Base-by-base conservation (phyloP, 805 yeast genomes). In the Lipomyces lipofer region DNA sequence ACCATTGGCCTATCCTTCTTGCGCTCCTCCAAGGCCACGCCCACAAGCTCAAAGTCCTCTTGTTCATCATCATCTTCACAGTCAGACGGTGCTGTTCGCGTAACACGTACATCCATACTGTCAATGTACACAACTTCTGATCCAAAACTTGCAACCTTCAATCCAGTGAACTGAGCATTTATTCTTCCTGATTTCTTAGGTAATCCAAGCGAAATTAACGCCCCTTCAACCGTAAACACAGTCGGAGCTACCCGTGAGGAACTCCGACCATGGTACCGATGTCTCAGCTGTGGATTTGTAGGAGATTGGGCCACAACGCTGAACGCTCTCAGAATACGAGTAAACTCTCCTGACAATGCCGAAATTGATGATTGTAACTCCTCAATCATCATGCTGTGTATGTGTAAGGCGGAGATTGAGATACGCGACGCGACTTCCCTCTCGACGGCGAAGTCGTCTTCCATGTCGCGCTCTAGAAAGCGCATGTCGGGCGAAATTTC, bases 1-100 rank as follows among this genome's bases (percentile, higher is more conserved):
- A 80, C 56, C 51, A 75, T 66, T 1, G 82, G 82, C 6, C 67
- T 62, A 9, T 69, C 67, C 33, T 63, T 28, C 15, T 21, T 21
- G 6, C 44, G 42, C 29, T 56, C 52, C 12, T 33, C 36, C 25
- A 56, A 21, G 4, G 42, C 60, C 7, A 56, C 25, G 2, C 58
- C 60, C 6, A 57, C 17, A 9, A 57, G 35, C 28, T 46, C 58
- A 36, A 53, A 54, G 32, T 51, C 49, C 7, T 46, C 51, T 7
- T 45, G n/a, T 10, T 36, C 53, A 21, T 21, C 32, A 3, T 49
- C 52, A 2, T 52, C 48, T 4, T 19, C 21, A 6, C 47, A 40
- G 22, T 21, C 44, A 17, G 28, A 32, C 4, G 45, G 45, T 8
- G 52, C 19, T 9, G 38, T 39, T 2, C 42, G 50, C 5, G 28